phyloP scores from a whole-genome alignment of 345 rosid species.

The Clarkia xantiana region DNA sequence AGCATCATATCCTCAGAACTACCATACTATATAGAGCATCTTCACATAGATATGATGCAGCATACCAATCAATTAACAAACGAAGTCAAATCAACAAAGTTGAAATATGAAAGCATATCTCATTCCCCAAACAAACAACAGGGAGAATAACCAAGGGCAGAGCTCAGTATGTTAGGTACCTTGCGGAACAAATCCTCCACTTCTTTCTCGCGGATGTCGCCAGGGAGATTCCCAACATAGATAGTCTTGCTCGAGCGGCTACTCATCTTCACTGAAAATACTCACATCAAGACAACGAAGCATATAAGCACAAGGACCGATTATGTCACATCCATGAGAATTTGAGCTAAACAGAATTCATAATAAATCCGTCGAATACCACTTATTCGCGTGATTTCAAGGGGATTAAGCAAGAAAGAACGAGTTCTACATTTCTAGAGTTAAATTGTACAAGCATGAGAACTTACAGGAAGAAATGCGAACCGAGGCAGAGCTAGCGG shows the following conservation, averaged over 20 bases:
- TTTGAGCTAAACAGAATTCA: not conserved
- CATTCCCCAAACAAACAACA: too few species aligned
- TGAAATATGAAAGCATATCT: too few species aligned
- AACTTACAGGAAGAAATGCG: conserved; percentile 5
- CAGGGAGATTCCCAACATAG: conserved; percentile 96
- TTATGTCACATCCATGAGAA: not conserved
- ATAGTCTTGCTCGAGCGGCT: conserved; percentile 80
- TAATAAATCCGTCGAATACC: not conserved
- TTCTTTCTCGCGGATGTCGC: conserved; percentile 87
- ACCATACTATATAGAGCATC: too few species aligned
- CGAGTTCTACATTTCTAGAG: too few species aligned
- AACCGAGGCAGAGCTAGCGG: not conserved
- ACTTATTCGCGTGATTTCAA: not conserved
- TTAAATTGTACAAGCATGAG: too few species aligned
- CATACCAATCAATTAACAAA: too few species aligned
- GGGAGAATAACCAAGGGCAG: not conserved
- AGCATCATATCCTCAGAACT: too few species aligned
- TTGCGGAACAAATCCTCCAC: conserved; percentile 93
- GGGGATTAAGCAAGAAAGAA: not conserved
- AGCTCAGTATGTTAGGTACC: conserved; percentile 19
- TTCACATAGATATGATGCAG: too few species aligned
- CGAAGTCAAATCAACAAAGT: too few species aligned
- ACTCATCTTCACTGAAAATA: conserved; percentile 32
- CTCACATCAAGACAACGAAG: not conserved
- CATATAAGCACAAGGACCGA: not conserved